Base-by-base conservation (phyloP, 345 rosid species). In the Syzygium grande region DNA sequence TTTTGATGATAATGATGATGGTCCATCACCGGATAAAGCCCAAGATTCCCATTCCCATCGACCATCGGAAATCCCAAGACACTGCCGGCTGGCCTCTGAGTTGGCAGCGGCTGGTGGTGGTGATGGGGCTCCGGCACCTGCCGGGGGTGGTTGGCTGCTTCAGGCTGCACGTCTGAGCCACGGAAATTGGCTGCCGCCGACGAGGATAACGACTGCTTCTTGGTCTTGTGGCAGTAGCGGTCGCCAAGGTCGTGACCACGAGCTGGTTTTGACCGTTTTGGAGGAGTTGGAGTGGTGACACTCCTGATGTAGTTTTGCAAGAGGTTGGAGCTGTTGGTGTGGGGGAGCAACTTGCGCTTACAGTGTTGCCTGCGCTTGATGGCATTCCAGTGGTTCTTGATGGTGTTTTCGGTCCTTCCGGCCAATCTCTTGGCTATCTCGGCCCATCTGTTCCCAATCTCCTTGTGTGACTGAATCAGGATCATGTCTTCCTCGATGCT, bases 351-450 rank as follows among this genome's bases (percentile, higher is more conserved):
- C 34, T 84, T 53, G 6, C 38, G 86, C 53, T 25, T 52, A 54
- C 54, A 65, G 84, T 58, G 22, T n/a, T 78, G 85, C 58, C 63
- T 87, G 49, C 88, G 55, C 52, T 84, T 84, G 54, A 86, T 53
- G 0, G 89, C 87, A 38, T 88, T 84, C 89, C 89, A 88, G 27
- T 85, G 87, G 38, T 88, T 88, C 87, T 88, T 88, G 65, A 88
- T 54, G 53, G 87, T 38, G 41, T 88, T 88, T 29, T 88, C 89
- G 3, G 89, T 63, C 89, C 89, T 84, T 3, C 87, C 87, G 11
- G 84, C 84, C 84, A 88, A 15, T 41, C 49, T 51, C 65, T 68
- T 84, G 13, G 89, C 84, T 19, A 88, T 88, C 63, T 84, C 86
- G 9, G 89, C 87, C 89, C 89, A 88, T 27, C 68, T 84, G 84